Evolutionary conservation across 768 basidiomycete species (phyloP).

Genomic region (Termitomyces sp.): DNA sequence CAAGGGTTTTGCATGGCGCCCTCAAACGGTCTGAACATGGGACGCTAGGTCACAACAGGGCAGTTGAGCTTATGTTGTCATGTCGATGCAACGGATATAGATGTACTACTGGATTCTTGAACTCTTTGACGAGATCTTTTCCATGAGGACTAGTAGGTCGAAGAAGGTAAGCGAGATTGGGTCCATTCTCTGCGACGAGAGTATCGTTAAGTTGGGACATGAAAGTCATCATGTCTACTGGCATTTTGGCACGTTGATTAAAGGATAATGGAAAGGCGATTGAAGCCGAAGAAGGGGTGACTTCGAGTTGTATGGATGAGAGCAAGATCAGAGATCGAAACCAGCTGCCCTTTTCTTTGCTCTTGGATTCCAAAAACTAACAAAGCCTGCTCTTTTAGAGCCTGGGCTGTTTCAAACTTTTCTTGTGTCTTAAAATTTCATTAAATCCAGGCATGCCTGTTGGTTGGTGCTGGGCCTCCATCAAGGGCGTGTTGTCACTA

Average conservation of each 20-base stretch:
- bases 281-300: not conserved
- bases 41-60: conserved; percentile 21
- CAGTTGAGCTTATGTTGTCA: not conserved
- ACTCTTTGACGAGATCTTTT: conserved; percentile 70
- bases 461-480: no score
- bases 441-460: no score
- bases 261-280: not conserved
- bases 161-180: conserved; percentile 66
- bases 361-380: no score
- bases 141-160: conserved; percentile 74
- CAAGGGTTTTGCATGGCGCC: conserved; percentile 69
- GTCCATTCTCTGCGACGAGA: conserved; percentile 58
- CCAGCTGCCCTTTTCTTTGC: no score
- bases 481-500: no score
- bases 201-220: conserved; percentile 57
- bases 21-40: conserved; percentile 42
- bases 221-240: conserved; percentile 57
- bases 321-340: not conserved
- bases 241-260: conserved; percentile 19
- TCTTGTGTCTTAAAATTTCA: no score
- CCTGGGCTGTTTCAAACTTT: no score
- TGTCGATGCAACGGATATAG: not conserved
- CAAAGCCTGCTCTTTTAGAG: no score
- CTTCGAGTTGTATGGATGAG: not conserved
- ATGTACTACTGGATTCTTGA: conserved; percentile 49